These are phyloP conservation scores for Cyclotella sp. DNA, from an alignment of 108 stramenopile genomes.

Conservation along the genomic window DNA sequence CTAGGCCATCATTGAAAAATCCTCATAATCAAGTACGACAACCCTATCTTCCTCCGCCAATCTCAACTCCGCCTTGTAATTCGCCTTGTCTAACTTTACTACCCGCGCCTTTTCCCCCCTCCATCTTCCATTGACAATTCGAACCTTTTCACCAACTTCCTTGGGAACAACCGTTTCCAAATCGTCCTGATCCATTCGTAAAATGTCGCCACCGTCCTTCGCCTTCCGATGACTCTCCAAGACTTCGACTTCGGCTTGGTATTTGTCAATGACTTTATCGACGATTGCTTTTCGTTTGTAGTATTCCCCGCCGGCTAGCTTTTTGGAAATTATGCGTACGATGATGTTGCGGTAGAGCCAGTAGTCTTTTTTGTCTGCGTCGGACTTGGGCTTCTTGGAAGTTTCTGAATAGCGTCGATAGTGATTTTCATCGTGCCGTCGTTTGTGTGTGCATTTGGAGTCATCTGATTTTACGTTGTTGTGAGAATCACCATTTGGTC, in stretches of 20 bases:
- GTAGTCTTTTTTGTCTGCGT: constrained; percentile 49
- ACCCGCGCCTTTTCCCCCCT: constrained; percentile 73
- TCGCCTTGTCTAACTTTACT: constrained; percentile 54
- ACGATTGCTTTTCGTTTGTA: constrained; percentile 89
- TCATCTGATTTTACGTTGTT: background rate
- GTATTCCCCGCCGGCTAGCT: constrained; percentile 71
- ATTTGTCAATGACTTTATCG: constrained; percentile 67
- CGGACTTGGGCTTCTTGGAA: constrained; percentile 13
- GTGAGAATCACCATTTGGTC: background rate
- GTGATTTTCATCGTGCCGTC: background rate
- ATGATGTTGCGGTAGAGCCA: constrained; percentile 83
- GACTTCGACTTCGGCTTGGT: constrained; percentile 73
- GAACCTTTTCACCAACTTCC: constrained; percentile 62
- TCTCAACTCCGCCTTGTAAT: constrained; percentile 56
- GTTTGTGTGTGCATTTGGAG: constrained; percentile 11
- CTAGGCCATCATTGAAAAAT: constrained; percentile 55
- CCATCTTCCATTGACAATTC: constrained; percentile 74
- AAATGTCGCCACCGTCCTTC: constrained; percentile 61
- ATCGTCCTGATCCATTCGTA: constrained; percentile 85
- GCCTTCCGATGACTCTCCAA: constrained; percentile 47
- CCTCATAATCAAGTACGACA: constrained; percentile 59
- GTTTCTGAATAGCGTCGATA: background rate
- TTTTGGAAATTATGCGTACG: constrained; percentile 85
- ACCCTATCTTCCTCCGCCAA: constrained; percentile 56
- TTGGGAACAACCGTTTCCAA: constrained; percentile 90